Evolutionary conservation across 768 basidiomycete genomes (phyloP).

Genomic region (Strobilomyces echinocephalus): DNA sequence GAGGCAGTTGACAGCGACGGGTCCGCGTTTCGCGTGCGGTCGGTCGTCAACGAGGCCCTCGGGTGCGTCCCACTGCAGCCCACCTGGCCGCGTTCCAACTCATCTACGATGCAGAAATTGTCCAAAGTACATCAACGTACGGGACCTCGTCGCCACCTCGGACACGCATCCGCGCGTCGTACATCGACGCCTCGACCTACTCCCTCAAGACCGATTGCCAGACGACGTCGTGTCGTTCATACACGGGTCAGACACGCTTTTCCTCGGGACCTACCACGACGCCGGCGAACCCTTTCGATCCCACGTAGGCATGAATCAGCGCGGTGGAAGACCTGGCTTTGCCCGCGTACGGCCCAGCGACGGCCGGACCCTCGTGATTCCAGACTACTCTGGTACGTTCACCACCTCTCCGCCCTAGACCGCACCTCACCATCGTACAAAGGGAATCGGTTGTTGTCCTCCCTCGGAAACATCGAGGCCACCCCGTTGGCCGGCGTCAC

Average conservation of each 20-base stretch:
- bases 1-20: slow-evolving; percentile 30
- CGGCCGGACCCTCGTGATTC: slow-evolving; percentile 51
- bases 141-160: slow-evolving; percentile 44
- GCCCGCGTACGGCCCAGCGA: slow-evolving; percentile 52
- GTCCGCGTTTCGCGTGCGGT: slow-evolving; percentile 33
- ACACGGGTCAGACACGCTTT: slow-evolving; percentile 48
- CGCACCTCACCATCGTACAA: background rate
- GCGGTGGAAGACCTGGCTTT: slow-evolving; percentile 59
- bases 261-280: slow-evolving; percentile 51
- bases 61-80: slow-evolving; percentile 42
- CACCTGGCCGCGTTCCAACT: background rate
- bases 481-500: slow-evolving; percentile 54
- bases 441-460: slow-evolving; percentile 62
- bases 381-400: slow-evolving; percentile 52
- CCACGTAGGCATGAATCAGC: slow-evolving; percentile 64
- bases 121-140: slow-evolving; percentile 63
- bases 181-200: slow-evolving; percentile 33
- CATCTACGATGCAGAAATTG: slow-evolving; percentile 44
- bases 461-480: slow-evolving; percentile 60
- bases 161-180: slow-evolving; percentile 37
- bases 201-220: slow-evolving; percentile 40
- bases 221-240: slow-evolving; percentile 48
- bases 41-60: slow-evolving; percentile 49
- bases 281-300: slow-evolving; percentile 46
- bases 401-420: background rate